phyloP scores from a whole-genome alignment of 495 filamentous ascomycete genomes.

The Xylaria castorea region DNA sequence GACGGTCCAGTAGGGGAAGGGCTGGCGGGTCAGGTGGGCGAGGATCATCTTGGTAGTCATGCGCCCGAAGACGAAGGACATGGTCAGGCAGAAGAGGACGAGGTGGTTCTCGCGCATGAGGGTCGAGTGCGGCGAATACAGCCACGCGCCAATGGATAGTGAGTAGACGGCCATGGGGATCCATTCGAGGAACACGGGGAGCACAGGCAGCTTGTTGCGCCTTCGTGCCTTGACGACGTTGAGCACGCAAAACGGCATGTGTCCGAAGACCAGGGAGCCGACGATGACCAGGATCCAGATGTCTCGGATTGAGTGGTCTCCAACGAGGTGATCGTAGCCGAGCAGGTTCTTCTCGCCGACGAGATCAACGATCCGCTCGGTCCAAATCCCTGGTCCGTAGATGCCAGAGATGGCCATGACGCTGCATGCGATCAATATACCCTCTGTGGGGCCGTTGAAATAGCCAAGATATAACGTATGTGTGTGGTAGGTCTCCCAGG shows the following conservation, averaged over 20 bases:
- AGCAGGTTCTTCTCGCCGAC: conserved; percentile 62
- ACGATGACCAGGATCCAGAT: conserved; percentile 85
- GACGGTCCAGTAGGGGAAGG: conserved; percentile 95
- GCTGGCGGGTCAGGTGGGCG: conserved; percentile 89
- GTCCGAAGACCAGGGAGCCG: conserved; percentile 73
- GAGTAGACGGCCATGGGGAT: conserved; percentile 86
- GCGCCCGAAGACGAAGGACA: conserved; percentile 97
- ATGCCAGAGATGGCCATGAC: conserved; percentile 87
- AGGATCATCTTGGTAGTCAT: conserved; percentile 99
- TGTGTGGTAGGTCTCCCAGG: conserved; percentile 99
- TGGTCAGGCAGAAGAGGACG: conserved; percentile 89
- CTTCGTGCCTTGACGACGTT: conserved; percentile 83
- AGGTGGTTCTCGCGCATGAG: conserved; percentile 82
- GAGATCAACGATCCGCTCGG: conserved; percentile 68
- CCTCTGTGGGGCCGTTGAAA: conserved; percentile 97
- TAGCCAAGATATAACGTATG: conserved; percentile 97
- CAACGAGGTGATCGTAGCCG: conserved; percentile 62
- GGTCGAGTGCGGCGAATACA: conserved; percentile 84
- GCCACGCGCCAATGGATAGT: conserved; percentile 75
- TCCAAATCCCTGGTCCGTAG: conserved; percentile 90
- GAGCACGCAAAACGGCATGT: conserved; percentile 80
- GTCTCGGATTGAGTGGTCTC: conserved; percentile 74
- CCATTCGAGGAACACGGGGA: conserved; percentile 93
- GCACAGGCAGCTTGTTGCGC: conserved; percentile 73
- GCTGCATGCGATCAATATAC: conserved; percentile 82